These are phyloP conservation scores for Tetracladium marchalianum DNA, from an alignment of 495 filamentous ascomycete species.

Conservation along the genomic window DNA sequence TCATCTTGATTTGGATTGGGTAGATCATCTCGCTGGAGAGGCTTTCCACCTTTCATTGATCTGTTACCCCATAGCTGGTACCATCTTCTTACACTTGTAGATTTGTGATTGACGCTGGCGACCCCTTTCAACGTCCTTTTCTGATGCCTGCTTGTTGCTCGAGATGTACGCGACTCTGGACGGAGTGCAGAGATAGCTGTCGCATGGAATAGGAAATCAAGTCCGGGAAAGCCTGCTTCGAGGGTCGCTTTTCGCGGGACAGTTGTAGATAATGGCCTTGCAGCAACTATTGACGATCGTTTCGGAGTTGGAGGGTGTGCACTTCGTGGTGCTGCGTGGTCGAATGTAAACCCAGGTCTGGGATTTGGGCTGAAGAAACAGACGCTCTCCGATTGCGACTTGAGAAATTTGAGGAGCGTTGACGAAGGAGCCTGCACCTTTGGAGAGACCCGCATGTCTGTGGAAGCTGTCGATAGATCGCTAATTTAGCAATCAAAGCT, in stretches of 20 bases:
- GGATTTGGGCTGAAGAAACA: slow-evolving; percentile 39
- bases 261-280: slow-evolving; percentile 16
- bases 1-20: slow-evolving; percentile 39
- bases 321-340: slow-evolving; percentile 16
- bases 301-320: slow-evolving; percentile 4
- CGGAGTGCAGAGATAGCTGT: slow-evolving; percentile 13
- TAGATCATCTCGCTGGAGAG: slow-evolving; percentile 41
- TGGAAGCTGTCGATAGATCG: neutral
- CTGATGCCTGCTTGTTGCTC: neutral
- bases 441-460: slow-evolving; percentile 23
- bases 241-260: slow-evolving; percentile 17
- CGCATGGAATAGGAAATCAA: slow-evolving; percentile 32
- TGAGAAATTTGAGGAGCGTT: slow-evolving; percentile 50
- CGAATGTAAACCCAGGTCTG: slow-evolving; percentile 20
- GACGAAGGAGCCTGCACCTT: slow-evolving; percentile 41
- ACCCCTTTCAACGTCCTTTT: slow-evolving; percentile 4
- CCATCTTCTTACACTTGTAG: slow-evolving; percentile 38
- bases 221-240: slow-evolving; percentile 32
- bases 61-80: slow-evolving; percentile 42
- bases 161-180: neutral
- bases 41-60: slow-evolving; percentile 19
- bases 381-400: slow-evolving; percentile 44
- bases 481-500: too few relatives aligned
- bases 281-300: slow-evolving; percentile 4
- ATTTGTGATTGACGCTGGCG: slow-evolving; percentile 25